A percentile compares a stretch with the other conserved stretches of the same genome.
phyloP scores from a whole-genome alignment of 2,329 filamentous ascomycete species.

The Celoporthe dispersa region DNA sequence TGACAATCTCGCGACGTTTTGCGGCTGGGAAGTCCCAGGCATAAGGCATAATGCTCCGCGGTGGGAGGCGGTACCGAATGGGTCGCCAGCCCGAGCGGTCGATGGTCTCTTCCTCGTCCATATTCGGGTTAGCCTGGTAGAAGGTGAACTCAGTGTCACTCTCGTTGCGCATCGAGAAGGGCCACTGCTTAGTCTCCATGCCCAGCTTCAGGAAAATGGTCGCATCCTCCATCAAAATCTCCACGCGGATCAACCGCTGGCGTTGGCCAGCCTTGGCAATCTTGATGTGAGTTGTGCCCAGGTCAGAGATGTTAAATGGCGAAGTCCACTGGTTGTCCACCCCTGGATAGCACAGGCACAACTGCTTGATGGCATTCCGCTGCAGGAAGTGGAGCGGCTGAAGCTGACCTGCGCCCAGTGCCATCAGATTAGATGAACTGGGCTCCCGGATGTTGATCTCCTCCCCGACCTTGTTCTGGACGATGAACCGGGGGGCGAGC shows the following conservation, averaged over 20 bases:
- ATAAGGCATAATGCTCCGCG: conserved; percentile 98
- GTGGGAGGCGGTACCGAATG: conserved; percentile 87
- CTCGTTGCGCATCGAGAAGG: conserved; percentile 98
- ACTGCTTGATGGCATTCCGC: conserved; percentile 80
- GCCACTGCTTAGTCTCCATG: conserved; percentile 93
- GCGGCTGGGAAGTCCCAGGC: conserved; percentile 98
- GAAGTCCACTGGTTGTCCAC: conserved; percentile 98
- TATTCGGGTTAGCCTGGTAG: conserved; percentile 90
- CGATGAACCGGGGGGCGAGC: conserved; percentile 86
- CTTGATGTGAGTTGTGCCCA: conserved; percentile 92
- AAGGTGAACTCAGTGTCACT: conserved; percentile 97
- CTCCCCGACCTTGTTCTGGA: conserved; percentile 91
- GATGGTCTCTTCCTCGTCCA: conserved; percentile 86
- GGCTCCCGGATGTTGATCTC: conserved; percentile 90
- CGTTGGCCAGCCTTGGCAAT: conserved; percentile 87
- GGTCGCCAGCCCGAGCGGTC: conserved; percentile 90
- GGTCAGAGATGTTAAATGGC: conserved; percentile 94
- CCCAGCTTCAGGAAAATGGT: conserved; percentile 93
- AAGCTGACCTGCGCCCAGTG: conserved; percentile 76
- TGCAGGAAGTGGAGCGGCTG: conserved; percentile 90
- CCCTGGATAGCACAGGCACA: conserved; percentile 90
- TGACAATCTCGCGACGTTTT: conserved; percentile 92
- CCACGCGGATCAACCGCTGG: conserved; percentile 84
- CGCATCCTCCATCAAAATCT: conserved; percentile 88
- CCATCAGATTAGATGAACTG: conserved; percentile 84